Base-by-base conservation (phyloP, 2,329 filamentous ascomycete genomes). In the Bipolaris sorokiniana region DNA sequence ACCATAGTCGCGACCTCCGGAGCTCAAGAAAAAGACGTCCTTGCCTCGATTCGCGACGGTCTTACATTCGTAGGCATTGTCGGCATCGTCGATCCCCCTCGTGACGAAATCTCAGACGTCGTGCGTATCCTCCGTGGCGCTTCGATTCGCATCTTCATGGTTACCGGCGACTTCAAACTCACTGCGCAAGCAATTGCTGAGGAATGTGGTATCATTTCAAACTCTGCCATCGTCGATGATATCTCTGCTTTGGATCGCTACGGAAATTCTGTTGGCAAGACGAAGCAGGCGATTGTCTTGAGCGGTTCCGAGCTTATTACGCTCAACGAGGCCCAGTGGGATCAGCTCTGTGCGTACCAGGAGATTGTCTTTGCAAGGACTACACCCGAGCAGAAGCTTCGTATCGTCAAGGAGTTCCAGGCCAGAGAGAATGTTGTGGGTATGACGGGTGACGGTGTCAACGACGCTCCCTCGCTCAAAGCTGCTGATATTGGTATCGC, bases 111-210 rank as follows among this genome's bases (percentile, higher is more conserved):
- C 31, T 82, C 84, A 0, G 79, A 80, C 11, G 85, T 87, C 1
- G 78, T 87, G 26, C 77, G 79, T n/a, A 90, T 84, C 0, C 80
- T 92, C 15, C 84, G 89, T 11, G 81, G 84, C 1, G 90, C 90
- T 3, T 88, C 88, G 1, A 89, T 93, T 51, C 81, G 87, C n/a
- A 86, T 92, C 28, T 88, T 90, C 74, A 93, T 93, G 90, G 90
- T 92, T 0, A 93, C 90, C 1, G 89, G 90, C 9, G 90, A 93
- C 68, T 92, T 90, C 70, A 87, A 88, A 23, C 81, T 92, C 15
- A 93, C 90, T 0, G 90, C 90, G 0, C 82, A 86, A 59, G 88
- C 89, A 1, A 92, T 93, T 59, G 89, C 90, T 0, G 80, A 83
- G 3, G 85, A 91, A 52, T 90, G 88, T 58, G 88, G 89, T 7